phyloP scores from a whole-genome alignment of 164 flowering plant genomes.

The Liriodendron chinense region DNA sequence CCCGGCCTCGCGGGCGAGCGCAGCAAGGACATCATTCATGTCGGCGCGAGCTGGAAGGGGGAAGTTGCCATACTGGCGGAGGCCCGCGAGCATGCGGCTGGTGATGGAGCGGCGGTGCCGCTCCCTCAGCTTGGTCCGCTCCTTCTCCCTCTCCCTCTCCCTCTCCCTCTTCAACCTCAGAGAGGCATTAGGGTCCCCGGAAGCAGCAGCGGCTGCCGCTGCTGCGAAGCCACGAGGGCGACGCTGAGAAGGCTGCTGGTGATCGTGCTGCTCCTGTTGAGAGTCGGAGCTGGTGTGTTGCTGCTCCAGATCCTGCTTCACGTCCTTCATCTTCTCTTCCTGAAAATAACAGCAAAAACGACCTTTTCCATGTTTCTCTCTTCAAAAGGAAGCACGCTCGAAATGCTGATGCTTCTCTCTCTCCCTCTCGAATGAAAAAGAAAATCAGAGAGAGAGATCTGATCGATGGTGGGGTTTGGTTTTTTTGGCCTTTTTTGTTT shows the following conservation, averaged over 20 bases:
- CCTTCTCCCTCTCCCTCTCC: constrained; percentile 75
- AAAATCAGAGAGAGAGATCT: too few relatives aligned
- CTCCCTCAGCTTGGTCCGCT: constrained; percentile 68
- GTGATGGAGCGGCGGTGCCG: constrained; percentile 75
- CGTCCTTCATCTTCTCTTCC: not conserved
- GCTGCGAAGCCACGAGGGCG: constrained; percentile 66
- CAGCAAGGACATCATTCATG: constrained; percentile 77
- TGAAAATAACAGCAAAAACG: not conserved
- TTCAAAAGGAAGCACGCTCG: too few relatives aligned
- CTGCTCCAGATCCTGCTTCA: constrained; percentile 33
- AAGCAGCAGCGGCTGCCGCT: constrained; percentile 33
- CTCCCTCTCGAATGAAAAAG: too few relatives aligned
- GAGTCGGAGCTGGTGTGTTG: constrained; percentile 26
- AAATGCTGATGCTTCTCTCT: too few relatives aligned
- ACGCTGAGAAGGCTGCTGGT: constrained; percentile 30
- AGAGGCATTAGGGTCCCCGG: not conserved
- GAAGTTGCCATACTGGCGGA: constrained; percentile 72
- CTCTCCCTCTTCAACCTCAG: constrained; percentile 31
- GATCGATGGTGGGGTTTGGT: too few relatives aligned
- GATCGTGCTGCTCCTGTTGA: constrained; percentile 16
- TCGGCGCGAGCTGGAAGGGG: constrained; percentile 76
- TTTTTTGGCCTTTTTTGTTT: too few relatives aligned
- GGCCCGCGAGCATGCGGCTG: constrained; percentile 67
- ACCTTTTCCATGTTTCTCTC: too few relatives aligned
- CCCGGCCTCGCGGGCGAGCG: constrained; percentile 78